These are phyloP conservation scores for Jasminum sambac DNA, from an alignment of 257 asterid genomes.

Conservation along the genomic window DNA sequence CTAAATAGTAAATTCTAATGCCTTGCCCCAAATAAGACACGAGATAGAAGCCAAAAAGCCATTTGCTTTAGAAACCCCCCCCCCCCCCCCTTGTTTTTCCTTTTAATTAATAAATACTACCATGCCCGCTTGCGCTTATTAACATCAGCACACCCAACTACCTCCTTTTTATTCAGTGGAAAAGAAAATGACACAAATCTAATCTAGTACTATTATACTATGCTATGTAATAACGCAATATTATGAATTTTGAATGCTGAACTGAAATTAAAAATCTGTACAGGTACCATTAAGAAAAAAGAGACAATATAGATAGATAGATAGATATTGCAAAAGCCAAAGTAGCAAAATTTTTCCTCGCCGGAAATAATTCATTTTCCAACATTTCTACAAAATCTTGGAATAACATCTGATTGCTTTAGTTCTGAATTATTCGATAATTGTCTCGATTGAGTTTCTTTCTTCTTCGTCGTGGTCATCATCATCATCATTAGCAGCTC, in stretches of 20 bases:
- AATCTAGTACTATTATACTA: not conserved
- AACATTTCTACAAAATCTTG: constrained; percentile 43
- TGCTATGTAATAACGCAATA: not conserved
- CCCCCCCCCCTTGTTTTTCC: not conserved
- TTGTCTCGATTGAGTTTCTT: not conserved
- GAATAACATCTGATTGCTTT: constrained; percentile 18
- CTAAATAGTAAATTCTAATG: constrained; percentile 28
- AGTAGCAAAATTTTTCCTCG: constrained; percentile 56
- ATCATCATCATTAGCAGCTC: constrained; percentile 55
- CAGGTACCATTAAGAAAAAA: constrained; percentile 29
- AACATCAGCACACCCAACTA: constrained; percentile 9
- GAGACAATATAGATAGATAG: not conserved
- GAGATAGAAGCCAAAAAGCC: constrained; percentile 48
- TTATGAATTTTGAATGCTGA: constrained; percentile 25
- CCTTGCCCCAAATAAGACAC: constrained; percentile 38
- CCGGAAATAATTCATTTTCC: constrained; percentile 28
- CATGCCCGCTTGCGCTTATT: too few relatives aligned
- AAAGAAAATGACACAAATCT: constrained; percentile 36
- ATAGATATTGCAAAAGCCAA: not conserved
- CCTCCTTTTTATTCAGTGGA: constrained; percentile 21
- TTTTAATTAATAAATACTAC: too few relatives aligned
- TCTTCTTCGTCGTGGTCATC: not conserved
- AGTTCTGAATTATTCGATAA: constrained; percentile 18
- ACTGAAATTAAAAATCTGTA: constrained; percentile 35
- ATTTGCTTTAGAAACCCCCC: not conserved